Evolutionary conservation across 1,284 basidiomycete species (phyloP), one percentile per base, ranked within the genome.

Genomic region (Fomitopsis schrenkii): DNA sequence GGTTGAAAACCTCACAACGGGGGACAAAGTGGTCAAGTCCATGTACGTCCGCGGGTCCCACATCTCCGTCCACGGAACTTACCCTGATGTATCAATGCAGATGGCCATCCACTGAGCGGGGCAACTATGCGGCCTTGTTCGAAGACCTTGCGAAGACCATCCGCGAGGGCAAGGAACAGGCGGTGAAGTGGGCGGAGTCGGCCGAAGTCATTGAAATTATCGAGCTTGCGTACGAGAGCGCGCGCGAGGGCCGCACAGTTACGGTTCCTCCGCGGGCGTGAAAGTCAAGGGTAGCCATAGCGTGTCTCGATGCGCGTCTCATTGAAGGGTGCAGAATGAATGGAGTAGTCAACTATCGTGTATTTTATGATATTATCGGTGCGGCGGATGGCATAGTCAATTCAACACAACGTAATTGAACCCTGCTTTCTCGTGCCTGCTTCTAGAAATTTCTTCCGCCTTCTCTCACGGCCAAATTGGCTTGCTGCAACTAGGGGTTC

Each of bases 101-200:
- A 14, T 88, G 87, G 87, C 84, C 86, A n/a, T 84, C 87, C 9
- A 78, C 72, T 6, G 81, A 83, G 48, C 75, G 80, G 48, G 89
- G 89, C 3, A 75, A 79, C 52, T 91, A 90, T 66, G 72, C 81
- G 15, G 80, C 80, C 28, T 71, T 92, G 54, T 91, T 87, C 77
- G 82, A 77, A 63, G 88, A 91, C 67, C 73, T 91, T 36, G 87
- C 83, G 17, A 80, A 77, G 28, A 82, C 82, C 5, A 88, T 93
- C 62, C 76, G 83, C 40, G 76, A 81, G 26, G 80, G 79, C 4
- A 80, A 77, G 15, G 79, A 82, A 55, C 79, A 78, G 53, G 79
- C 79, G 14, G 84, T 93, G 57, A 89, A 86, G 71, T 92, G 90
- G 81, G 81, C 83, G 66, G 85, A 91, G 69, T 84, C 89, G 2